These are phyloP conservation scores for Debaryomyces psychrophilus DNA, from an alignment of 1,139 yeast species.

Conservation along the genomic window DNA sequence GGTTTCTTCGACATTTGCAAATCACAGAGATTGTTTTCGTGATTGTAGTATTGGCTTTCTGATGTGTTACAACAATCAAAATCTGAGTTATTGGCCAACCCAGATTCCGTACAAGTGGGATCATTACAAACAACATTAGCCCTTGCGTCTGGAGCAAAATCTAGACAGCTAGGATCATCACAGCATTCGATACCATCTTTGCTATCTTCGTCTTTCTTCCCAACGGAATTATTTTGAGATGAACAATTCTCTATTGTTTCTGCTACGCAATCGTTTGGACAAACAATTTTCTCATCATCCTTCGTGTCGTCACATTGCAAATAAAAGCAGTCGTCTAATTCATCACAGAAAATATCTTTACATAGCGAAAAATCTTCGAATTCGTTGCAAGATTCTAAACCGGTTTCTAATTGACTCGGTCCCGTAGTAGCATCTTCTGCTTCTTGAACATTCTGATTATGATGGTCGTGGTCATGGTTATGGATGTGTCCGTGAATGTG, in stretches of 20 bases:
- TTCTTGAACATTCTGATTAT: slow-evolving; percentile 7
- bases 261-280: slow-evolving; percentile 8
- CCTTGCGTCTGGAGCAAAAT: slow-evolving; percentile 2
- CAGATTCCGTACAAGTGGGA: slow-evolving; percentile 17
- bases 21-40: slow-evolving; percentile 36
- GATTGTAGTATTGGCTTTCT: slow-evolving; percentile 14
- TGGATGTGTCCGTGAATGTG: slow-evolving; percentile 74
- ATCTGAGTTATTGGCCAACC: slow-evolving; percentile 17
- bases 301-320: slow-evolving; percentile 34
- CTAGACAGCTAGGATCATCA: slow-evolving; percentile 19
- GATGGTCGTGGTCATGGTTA: slow-evolving; percentile 44
- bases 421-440: slow-evolving; percentile 6
- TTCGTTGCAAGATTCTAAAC: slow-evolving; percentile 25
- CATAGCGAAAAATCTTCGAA: slow-evolving; percentile 40
- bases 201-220: not conserved
- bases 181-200: slow-evolving; percentile 18
- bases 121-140: slow-evolving; percentile 18
- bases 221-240: slow-evolving; percentile 5
- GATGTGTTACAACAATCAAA: slow-evolving; percentile 11
- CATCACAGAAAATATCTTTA: slow-evolving; percentile 48
- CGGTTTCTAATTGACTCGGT: not conserved
- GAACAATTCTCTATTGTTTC: slow-evolving; percentile 5
- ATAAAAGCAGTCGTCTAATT: slow-evolving; percentile 49
- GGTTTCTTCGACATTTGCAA: slow-evolving; percentile 27
- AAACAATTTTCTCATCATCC: slow-evolving; percentile 10